Base-by-base conservation (phyloP, 2,329 filamentous ascomycete genomes). In the Corynespora cassiicola region DNA sequence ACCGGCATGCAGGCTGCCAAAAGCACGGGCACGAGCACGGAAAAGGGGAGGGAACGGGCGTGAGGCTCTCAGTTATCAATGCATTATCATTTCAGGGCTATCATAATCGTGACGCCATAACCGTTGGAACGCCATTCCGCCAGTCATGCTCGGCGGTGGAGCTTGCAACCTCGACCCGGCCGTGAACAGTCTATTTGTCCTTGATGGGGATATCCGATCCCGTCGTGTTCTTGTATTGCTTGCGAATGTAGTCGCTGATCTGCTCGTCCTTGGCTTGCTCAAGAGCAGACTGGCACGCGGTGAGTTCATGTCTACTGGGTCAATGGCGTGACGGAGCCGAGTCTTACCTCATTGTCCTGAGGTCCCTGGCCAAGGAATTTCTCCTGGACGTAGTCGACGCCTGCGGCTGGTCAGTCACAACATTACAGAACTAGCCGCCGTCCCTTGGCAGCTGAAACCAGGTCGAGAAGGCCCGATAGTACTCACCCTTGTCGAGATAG, bases 261-360 rank as follows among this genome's bases (percentile, higher is more conserved):
- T 86, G 75, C 68, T 89, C 85, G 65, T 94, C 89, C 74, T 92
- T 91, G 55, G 85, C 86, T 71, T 95, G 88, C 72, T 95, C 89
- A 14, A 83, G 62, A 5, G 88, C 88, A 33, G 65, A 71, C 66
- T 75, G 34, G 19, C 9, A 16, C 11, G 7, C 17, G 8, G 31
- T 58, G 40, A 57, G 52, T 46, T 34, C 12, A 8, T 29, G 20
- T 17, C n/a, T n/a, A n/a, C n/a, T n/a, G n/a, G n/a, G n/a, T n/a
- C n/a, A n/a, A n/a, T n/a, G n/a, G n/a, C n/a, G n/a, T n/a, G n/a
- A n/a, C n/a, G n/a, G n/a, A n/a, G n/a, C n/a, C n/a, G n/a, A n/a
- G n/a, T n/a, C n/a, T n/a, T 55, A 61, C 61, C 54, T 67, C 64
- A 34, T 67, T 66, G 43, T 62, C 54, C 73, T 94, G 88, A 30